Evolutionary conservation across 2,329 filamentous ascomycete species (phyloP), one percentile per base, ranked within the genome.

Genomic region (Trichoderma sp.): DNA sequence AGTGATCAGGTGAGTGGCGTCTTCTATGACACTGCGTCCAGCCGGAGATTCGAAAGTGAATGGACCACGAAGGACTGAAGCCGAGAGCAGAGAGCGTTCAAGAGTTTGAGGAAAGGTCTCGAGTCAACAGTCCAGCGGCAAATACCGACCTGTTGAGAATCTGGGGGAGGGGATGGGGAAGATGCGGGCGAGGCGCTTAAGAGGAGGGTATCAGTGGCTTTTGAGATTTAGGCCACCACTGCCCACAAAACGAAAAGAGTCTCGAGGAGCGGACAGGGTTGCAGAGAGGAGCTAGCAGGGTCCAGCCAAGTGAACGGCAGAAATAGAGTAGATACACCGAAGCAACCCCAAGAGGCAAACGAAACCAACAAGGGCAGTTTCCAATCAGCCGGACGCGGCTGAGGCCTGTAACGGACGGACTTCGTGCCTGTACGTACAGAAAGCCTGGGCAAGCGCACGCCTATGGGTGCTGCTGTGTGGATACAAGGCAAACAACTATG

Each of bases 151-250:
- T 54, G 34, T 34, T 54, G 57, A 39, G 34, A 55, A 65, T 65
- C 63, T 60, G 63, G 63, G 63, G 63, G 57, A 63, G 57, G 62
- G 44, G 57, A 62, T 55, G 57, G 63, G 57, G 63, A 62, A 54
- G 60, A 63, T 60, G 65, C 57, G 61, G 55, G 55, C 43, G 48
- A 64, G 55, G 55, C 55, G 43, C 51, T 26, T 12, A 39, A 9
- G 44, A 66, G 54, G 58, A 63, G 68, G 68, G 65, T 57, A 68
- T 66, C 62, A 67, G 68, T 68, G 68, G 70, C 68, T 72, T 71
- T 70, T 72, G 69, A 71, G 64, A 63, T 65, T 65, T 60, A 50
- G 65, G 65, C 61, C 65, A 63, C 62, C 28, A 17, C 15, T 19
- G 51, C 48, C 62, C 41, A 60, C 52, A 52, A 47, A 60, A 52